phyloP scores from a whole-genome alignment of 2,329 filamentous ascomycete species.

The Sporothrix protearum region DNA sequence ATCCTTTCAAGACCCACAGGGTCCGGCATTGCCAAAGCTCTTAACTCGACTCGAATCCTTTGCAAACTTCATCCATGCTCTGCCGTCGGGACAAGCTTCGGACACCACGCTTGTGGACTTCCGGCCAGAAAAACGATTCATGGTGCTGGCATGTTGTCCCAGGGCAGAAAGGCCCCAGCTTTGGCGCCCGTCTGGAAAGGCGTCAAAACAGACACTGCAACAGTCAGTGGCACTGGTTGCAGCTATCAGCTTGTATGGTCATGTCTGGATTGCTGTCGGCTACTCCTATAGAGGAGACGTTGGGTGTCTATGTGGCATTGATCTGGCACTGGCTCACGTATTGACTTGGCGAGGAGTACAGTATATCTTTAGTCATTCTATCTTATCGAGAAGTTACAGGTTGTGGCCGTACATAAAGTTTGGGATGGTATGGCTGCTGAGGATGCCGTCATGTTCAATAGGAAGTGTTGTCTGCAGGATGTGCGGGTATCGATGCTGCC shows the following conservation, averaged over 20 bases:
- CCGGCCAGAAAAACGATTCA: conserved; percentile 27
- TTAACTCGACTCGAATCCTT: not conserved
- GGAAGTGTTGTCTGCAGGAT: not conserved
- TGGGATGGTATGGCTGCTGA: not conserved
- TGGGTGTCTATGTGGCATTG: conserved; percentile 9
- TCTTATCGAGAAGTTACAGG: not conserved
- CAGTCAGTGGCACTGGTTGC: conserved; percentile 14
- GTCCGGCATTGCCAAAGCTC: conserved; percentile 24
- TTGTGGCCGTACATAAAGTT: not conserved
- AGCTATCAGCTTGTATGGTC: conserved; percentile 22
- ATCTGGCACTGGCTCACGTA: conserved; percentile 13
- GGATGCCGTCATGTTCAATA: not conserved
- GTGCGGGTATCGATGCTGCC: not conserved
- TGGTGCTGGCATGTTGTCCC: conserved; percentile 25
- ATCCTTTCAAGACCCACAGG: conserved; percentile 20
- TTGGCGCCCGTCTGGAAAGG: conserved; percentile 23
- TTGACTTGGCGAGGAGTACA: not conserved
- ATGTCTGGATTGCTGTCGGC: conserved; percentile 12
- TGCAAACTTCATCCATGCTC: conserved; percentile 19
- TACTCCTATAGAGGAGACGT: conserved; percentile 26
- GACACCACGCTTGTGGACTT: conserved; percentile 16
- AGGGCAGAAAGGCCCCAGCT: conserved; percentile 26
- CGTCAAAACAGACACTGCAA: conserved; percentile 21
- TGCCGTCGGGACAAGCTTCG: conserved; percentile 20
- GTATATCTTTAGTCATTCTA: not conserved